Base-by-base conservation (phyloP, 305 asterid species). In the Fraxinus velutina region DNA sequence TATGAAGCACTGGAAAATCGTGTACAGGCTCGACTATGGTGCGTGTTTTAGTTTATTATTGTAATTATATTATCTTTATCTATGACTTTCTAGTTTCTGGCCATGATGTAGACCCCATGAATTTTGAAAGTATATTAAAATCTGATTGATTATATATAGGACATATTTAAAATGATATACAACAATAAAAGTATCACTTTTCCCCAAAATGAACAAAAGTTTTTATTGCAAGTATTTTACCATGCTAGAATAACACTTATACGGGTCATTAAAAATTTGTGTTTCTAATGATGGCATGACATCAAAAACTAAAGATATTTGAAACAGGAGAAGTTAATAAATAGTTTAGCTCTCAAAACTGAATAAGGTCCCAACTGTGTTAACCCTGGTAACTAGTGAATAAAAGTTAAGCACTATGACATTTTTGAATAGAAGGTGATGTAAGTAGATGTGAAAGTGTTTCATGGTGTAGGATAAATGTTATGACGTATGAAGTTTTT, bases 1-100 rank as follows among this genome's bases (percentile, higher is more conserved):
- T 92, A 91, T 78, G 99, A 92, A 87, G 99, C 99, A 74, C 83
- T 93, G 89, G 98, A 93, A 88, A 96, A 96, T 82, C 97, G 96
- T 75, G 82, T 88, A 24, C 98, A 94, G 85, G 98, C 99, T 86
- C 94, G 97, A 44, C 90, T 94, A 83, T 96, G 99, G 98, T 94
- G 84, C 80, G 97, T 87, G 82, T 70, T 74, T 77, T 76, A 17
- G 29, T 79, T 7, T 34, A 37, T 50, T 73, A 4, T 30, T 5
- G 9, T 39, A 52, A 80, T 62, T 5, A 6, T 73, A 71, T 57
- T 44, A 71, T 10, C 36, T 27, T 37, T n/a, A 1, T 10, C n/a
- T 36, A 27, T 17, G 22, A 10, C 36, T 70, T 81, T 73, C 66
- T 86, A 37, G 27, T 79, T 80, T 33, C 84, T 76, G 19, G 24